A percentile compares a stretch with the other conserved stretches of the same genome.
These are phyloP conservation scores for Fusarium anthophilum DNA, from an alignment of 2,329 filamentous ascomycete genomes.

Conservation along the genomic window DNA sequence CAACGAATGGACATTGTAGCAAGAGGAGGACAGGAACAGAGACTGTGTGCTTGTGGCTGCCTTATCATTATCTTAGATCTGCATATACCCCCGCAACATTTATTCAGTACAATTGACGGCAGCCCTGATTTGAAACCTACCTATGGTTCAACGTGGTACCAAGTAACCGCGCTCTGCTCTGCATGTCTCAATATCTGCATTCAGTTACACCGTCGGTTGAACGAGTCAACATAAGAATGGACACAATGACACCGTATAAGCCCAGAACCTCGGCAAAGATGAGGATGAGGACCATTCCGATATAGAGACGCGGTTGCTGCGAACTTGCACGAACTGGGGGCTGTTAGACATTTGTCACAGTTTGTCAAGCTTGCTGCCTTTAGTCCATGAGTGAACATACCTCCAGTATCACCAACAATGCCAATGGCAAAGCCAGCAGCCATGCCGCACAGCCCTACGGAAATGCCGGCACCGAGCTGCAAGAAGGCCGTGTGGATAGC, in stretches of 20 bases:
- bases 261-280: conserved; percentile 59
- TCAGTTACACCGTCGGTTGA: conserved; percentile 51
- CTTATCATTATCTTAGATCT: conserved; percentile 40
- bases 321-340: conserved; percentile 54
- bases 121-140: not conserved
- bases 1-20: conserved; percentile 80
- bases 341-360: conserved; percentile 1
- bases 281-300: conserved; percentile 59
- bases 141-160: not conserved
- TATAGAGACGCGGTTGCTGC: conserved; percentile 58
- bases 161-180: not conserved
- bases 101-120: conserved; percentile 19
- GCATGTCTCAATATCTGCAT: conserved; percentile 46
- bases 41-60: conserved; percentile 25
- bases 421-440: conserved; percentile 58
- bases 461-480: conserved; percentile 55
- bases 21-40: conserved; percentile 9
- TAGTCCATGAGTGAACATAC: conserved; percentile 24
- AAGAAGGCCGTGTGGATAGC: conserved; percentile 55
- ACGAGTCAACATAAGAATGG: conserved; percentile 59
- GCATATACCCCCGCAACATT: conserved; percentile 40
- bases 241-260: conserved; percentile 58
- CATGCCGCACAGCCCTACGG: conserved; percentile 56
- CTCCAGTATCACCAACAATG: conserved; percentile 58
- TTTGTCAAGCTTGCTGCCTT: not conserved